Base-by-base conservation (phyloP, 805 yeast genomes). In the Cyberlindnera mrakii region DNA sequence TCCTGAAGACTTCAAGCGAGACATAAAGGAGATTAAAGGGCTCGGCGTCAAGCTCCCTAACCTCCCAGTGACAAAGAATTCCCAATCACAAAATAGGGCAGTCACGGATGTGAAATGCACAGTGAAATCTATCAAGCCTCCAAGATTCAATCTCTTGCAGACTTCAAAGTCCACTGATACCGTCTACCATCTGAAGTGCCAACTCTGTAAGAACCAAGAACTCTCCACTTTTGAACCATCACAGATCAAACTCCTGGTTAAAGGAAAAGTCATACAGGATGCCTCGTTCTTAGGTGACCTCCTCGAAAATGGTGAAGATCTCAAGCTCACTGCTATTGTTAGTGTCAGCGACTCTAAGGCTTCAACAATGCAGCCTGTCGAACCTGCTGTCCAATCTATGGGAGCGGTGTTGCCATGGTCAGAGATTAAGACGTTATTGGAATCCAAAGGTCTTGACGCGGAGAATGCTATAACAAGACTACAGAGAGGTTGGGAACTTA, bases 71-170 rank as follows among this genome's bases (percentile, higher is more conserved):
- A 51, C 72, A 66, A 51, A 65, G 45, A 55, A 57, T 10, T 18
- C 38, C 32, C 25, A 14, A 3, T 32, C 46, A 35, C 15, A 32
- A 27, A 33, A 7, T 25, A 11, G 27, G 27, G 10, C 37, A 4
- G 8, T 33, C 9, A 14, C 25, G 6, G 19, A 31, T 7, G 20
- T 35, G 16, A 45, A 48, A 13, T 63, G 74, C 14, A 53, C 60
- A 5, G 69, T 86, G 57, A 82, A 82, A 60, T 82, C 90, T 27
- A 74, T 87, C 42, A 78, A 80, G 53, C 76, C 82, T 5, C 95
- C 95, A 6, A 85, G 80, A 56, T 83, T 85, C 60, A 59, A 65
- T 32, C 49, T 66, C 14, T 50, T 57, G 14, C 48, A 59, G 18
- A 48, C 57, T 18, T 52, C 59, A n/a, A 34, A 46, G 20, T 32